phyloP scores from a whole-genome alignment of 805 yeast genomes.

The Cyberlindnera maritima region DNA sequence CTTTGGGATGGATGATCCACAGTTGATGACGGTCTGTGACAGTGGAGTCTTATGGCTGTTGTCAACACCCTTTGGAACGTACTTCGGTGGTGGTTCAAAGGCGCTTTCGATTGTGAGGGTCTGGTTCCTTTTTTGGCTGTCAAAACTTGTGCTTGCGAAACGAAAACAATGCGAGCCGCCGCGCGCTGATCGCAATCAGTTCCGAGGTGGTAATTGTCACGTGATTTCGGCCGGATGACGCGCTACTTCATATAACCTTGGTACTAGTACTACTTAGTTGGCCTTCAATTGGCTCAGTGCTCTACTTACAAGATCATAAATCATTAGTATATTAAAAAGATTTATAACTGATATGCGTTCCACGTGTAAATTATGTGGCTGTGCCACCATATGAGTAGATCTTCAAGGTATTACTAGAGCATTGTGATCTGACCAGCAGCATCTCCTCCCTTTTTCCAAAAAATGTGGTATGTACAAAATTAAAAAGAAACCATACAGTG shows the following conservation, averaged over 20 bases:
- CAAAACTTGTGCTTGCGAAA: neutral
- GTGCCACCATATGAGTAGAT: neutral
- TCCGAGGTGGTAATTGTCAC: neutral
- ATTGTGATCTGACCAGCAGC: neutral
- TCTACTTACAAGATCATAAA: neutral
- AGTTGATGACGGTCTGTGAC: neutral
- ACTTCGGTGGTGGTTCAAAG: neutral
- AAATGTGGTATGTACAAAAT: neutral
- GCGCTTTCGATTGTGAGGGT: neutral
- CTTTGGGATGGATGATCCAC: neutral
- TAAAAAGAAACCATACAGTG: neutral
- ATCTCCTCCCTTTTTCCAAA: neutral
- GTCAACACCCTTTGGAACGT: neutral
- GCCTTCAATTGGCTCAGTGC: no score
- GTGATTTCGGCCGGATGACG: no score
- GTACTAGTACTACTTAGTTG: no score
- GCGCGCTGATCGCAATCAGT: neutral
- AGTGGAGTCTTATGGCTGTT: neutral
- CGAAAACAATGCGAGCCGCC: neutral
- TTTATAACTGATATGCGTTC: neutral
- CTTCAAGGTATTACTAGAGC: neutral
- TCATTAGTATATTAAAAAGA: constrained; percentile 13
- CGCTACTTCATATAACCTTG: no score
- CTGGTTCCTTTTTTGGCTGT: neutral
- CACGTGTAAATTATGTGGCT: neutral